Evolutionary conservation across 2,329 filamentous ascomycete species (phyloP).

Genomic region (Botrytis galanthina): DNA sequence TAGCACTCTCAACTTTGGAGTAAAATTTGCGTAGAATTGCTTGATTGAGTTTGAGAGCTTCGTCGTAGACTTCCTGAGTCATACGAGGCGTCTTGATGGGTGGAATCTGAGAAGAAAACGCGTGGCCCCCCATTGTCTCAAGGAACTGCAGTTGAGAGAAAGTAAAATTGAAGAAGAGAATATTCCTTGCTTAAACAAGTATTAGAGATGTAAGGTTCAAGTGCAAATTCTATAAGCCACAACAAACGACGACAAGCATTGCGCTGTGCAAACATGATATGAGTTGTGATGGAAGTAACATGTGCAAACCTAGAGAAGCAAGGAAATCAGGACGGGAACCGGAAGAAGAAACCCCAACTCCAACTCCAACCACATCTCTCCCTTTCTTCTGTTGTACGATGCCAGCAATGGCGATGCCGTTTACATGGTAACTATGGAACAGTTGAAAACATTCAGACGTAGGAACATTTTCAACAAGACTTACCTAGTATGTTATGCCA

Average conservation of each 20-base stretch:
- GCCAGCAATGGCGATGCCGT: not conserved
- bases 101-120: conserved; percentile 49
- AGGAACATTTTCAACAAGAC: not conserved
- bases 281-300: not conserved
- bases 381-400: not conserved
- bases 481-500: no score
- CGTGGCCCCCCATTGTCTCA: conserved; percentile 62
- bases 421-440: not conserved
- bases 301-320: not conserved
- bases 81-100: conserved; percentile 65
- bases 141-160: not conserved
- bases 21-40: conserved; percentile 52
- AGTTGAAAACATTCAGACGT: not conserved
- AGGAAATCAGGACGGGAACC: not conserved
- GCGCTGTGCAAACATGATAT: not conserved
- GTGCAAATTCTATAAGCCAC: not conserved
- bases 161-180: not conserved
- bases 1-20: conserved; percentile 54
- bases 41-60: conserved; percentile 48
- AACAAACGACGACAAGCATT: not conserved
- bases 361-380: not conserved
- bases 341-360: not conserved
- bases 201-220: not conserved
- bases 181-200: not conserved
- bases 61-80: conserved; percentile 54